Evolutionary conservation across 768 basidiomycete genomes (phyloP), one percentile per base, ranked within the genome.

Genomic region (Boletus eberwhitei): DNA sequence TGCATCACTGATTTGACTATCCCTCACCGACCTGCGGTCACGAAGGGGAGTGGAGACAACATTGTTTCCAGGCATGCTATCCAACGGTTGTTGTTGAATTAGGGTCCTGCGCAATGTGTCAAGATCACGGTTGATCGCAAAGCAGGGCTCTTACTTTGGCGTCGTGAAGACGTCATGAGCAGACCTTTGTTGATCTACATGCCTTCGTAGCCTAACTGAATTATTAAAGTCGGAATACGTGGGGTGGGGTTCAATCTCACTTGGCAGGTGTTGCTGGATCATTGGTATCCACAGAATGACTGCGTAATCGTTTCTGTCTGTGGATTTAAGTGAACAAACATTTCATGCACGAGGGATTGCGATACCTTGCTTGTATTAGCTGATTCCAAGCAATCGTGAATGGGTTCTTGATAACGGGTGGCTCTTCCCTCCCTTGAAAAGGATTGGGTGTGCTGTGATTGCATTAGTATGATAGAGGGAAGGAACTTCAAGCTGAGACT

Each of bases 271-370:
- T 59, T 17, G 24, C 42, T n/a, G 47, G 11, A 38, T 35, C 44
- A 37, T 57, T 36, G 34, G 36, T 36, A 34, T 58, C 59, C 37
- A 49, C 17, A n/a, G 65, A 70, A 48, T 49, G 31, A 40, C 61
- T 66, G 8, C 54, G 64, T n/a, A 51, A 40, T 49, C 70, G 61
- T 54, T 71, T 71, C 22, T 52, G 55, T 36, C 64, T 71, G 47
- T 38, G 9, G 2, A 3, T 29, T 34, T 2, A 5, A 12, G 14
- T 66, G 48, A 62, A 21, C 19, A 42, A 31, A 36, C 16, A 21
- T 8, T 19, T 34, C 32, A 40, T 8, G 21, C 31, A 53, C 2
- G 38, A 47, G 22, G 13, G 29, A 17, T 19, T 2, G 14, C 11
- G 3, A 48, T 54, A 62, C 64, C 59, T 57, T 35, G 62, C 58